Evolutionary conservation across 768 basidiomycete genomes (phyloP), one percentile per base, ranked within the genome.

Genomic region (Leccinellum luteum): DNA sequence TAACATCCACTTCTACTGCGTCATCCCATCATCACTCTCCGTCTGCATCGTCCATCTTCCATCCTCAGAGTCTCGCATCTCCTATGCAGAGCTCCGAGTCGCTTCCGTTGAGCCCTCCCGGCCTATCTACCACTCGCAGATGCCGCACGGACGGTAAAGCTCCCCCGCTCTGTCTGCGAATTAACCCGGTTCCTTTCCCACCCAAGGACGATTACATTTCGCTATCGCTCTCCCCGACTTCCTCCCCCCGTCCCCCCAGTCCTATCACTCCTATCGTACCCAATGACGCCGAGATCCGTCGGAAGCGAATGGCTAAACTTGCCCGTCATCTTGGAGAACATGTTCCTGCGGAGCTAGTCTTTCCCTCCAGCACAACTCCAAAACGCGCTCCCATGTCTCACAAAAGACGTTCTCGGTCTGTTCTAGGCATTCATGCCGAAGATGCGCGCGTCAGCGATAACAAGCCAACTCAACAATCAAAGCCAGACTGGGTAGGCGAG

Each of bases 261-360:
- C 68, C 72, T 23, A 50, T 45, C 15, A 64, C 64, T 0, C 70
- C 71, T 17, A 31, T 13, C 5, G n/a, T 55, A 15, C 68, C 69
- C 7, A 64, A 73, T 49, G 56, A 69, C 6, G 63, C 72, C 1
- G 76, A 75, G 58, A 61, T 73, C 17, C 75, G 78, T 19, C 67
- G 83, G 45, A 75, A 73, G 60, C 81, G 80, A 60, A 77, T 85
- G 78, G 83, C 81, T 6, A 86, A 86, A 68, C 75, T 86, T 32
- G 66, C 75, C 2, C 78, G 83, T 44, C 82, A 81, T 23, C 73
- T 86, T 7, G 85, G 85, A 32, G 84, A 85, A 69, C 79, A 78
- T 58, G 73, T 86, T 38, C 85, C 85, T 15, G 66, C 77, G 3
- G 83, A 84, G 63, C 77, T 86, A 25, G 78, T 86, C 45, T 72